Conservation (phyloP, 192 early-diverging fungal species). For the Phlyctochytrium planicorne region DNA sequence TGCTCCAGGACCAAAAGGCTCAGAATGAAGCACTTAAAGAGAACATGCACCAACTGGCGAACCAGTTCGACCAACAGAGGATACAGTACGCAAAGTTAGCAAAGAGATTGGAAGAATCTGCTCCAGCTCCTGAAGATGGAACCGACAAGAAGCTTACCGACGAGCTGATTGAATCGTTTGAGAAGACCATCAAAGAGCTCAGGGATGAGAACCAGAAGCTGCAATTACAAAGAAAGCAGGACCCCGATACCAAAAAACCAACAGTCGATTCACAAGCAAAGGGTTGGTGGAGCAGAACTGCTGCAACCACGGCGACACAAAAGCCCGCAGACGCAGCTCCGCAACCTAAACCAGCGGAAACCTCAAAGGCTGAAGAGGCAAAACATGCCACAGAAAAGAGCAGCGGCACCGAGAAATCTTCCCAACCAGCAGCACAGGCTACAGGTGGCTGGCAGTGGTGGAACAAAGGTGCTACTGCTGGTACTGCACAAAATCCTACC, state of each 20-base stretch:
- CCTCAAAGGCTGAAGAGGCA: too few species aligned
- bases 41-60: conserved; percentile 45
- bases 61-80: conserved; percentile 25
- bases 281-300: conserved; percentile 37
- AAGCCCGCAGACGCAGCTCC: too few species aligned
- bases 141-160: background rate
- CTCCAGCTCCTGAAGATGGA: background rate
- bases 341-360: too few species aligned
- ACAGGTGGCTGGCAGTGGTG: too few species aligned
- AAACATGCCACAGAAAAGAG: too few species aligned
- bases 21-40: conserved; percentile 48
- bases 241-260: conserved; percentile 5
- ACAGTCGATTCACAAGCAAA: conserved; percentile 45
- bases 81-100: conserved; percentile 17
- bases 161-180: conserved; percentile 16
- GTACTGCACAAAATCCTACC: too few species aligned
- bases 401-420: too few species aligned
- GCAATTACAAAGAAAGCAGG: conserved; percentile 34
- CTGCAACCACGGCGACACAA: conserved; percentile 22
- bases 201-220: conserved; percentile 10
- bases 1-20: conserved; percentile 35
- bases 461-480: too few species aligned
- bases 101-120: conserved; percentile 21
- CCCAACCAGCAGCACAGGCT: too few species aligned
- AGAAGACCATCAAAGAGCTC: conserved; percentile 24